Evolutionary conservation across 371 early-diverging fungal species (phyloP).

Genomic region (Mortierella sp.): DNA sequence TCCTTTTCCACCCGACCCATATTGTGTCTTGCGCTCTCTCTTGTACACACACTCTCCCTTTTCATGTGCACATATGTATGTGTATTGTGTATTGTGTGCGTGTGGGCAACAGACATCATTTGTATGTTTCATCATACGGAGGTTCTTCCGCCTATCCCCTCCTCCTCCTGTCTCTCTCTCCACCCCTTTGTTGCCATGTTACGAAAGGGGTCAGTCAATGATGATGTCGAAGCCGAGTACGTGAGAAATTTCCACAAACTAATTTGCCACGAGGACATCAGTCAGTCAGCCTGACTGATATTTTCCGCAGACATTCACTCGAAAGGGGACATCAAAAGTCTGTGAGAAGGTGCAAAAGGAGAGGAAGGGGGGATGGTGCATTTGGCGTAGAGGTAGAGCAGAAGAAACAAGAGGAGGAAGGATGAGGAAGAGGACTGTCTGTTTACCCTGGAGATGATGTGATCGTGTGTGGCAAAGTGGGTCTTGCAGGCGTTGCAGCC

Average conservation of each 20-base stretch:
- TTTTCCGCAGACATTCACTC: too few species aligned
- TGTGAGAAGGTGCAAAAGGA: not conserved
- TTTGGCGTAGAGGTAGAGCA: not conserved
- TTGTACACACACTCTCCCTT: not conserved
- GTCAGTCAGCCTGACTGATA: too few species aligned
- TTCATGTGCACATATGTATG: not conserved
- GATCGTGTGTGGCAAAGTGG: conserved; percentile 76
- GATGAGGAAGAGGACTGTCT: not conserved
- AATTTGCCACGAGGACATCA: conserved; percentile 9
- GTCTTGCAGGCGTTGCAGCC: conserved; percentile 80
- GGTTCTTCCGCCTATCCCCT: not conserved
- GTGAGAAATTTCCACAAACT: conserved; percentile 7
- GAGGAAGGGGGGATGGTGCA: not conserved
- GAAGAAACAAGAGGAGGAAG: too few species aligned
- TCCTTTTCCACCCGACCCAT: not conserved
- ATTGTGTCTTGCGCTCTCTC: not conserved
- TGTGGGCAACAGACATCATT: not conserved
- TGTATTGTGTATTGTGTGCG: not conserved
- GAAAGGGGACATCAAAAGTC: too few species aligned
- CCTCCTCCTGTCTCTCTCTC: not conserved
- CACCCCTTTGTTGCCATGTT: not conserved
- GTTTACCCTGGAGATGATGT: conserved; percentile 75
- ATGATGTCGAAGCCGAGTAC: not conserved
- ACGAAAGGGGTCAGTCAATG: not conserved
- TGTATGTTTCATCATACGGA: not conserved